phyloP scores from a whole-genome alignment of 345 rosid species.

The Brassica rapa region DNA sequence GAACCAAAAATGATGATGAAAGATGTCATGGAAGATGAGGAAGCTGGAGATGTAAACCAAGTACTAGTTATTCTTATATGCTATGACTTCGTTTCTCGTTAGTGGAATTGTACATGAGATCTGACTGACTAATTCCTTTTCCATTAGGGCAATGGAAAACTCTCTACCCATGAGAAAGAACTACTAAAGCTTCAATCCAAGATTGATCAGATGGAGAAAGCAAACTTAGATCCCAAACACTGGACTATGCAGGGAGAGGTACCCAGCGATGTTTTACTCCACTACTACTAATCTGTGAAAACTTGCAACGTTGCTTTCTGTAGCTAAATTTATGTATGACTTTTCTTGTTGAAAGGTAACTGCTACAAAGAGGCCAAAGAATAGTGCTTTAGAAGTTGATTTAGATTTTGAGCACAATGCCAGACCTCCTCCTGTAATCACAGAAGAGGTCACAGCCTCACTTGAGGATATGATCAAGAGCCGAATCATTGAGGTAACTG shows the following conservation, averaged over 20 bases:
- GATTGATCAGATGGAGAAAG: constrained; percentile 81
- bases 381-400: constrained; percentile 46
- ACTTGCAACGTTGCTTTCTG: neutral
- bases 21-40: constrained; percentile 48
- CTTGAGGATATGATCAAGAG: constrained; percentile 83
- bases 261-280: neutral
- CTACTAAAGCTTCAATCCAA: constrained; percentile 58
- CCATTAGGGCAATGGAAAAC: constrained; percentile 51
- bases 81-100: constrained; percentile 12
- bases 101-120: neutral
- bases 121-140: constrained; percentile 5
- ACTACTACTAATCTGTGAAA: neutral
- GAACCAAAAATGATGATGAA: constrained; percentile 43
- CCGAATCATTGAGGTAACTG: constrained; percentile 69
- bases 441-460: constrained; percentile 88
- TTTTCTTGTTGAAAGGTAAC: constrained; percentile 55
- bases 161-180: constrained; percentile 82
- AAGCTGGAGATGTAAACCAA: constrained; percentile 45
- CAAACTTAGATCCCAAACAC: constrained; percentile 78
- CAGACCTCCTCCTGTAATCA: constrained; percentile 90
- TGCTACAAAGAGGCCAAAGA: constrained; percentile 44
- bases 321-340: neutral
- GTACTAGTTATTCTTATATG: constrained; percentile 36
- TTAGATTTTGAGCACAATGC: constrained; percentile 94
- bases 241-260: constrained; percentile 99